Evolutionary conservation across 1,139 yeast species (phyloP), one percentile per base, ranked within the genome.

Genomic region (Saccharomyces pastorianus): DNA sequence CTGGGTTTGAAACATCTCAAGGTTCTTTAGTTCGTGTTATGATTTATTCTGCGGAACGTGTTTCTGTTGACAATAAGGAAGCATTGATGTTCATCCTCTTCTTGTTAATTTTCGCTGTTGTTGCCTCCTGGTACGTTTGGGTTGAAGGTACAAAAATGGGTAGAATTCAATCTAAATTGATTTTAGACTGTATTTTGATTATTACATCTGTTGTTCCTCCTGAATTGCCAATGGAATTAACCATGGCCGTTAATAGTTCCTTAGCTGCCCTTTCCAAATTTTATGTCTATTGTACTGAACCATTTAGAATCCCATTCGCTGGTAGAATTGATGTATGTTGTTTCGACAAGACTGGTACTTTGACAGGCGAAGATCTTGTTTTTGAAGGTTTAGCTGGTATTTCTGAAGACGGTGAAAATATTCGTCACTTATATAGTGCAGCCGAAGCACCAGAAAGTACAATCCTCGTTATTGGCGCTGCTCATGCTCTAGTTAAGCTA

Each of bases 111-210:
- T 93, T 93, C 67, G 99, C 99, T 58, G 80, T 95, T 69, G 89
- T 90, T 65, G 99, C 99, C 44, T 85, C 96, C 38, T 88, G 96
- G 90, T 95, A 93, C 69, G 99, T 93, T 53, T 93, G 99, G 99
- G 86, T 86, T 57, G 96, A 93, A 74, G 99, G 99, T 73, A 86
- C 96, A 44, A 84, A 80, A 71, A 85, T 88, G 88, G 98, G 96
- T 64, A 86, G 99, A 75, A 82, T 88, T 64, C 96, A 93, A 72
- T 88, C 96, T 54, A 93, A 93, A 74, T 81, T 93, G 69, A 85
- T 93, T 62, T 80, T 93, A 69, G 98, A 93, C 73, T 95, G 99
- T 84, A 87, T 93, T 61, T 82, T 93, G 68, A 95, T 93, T 64
- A 81, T 93, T 63, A 93, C 99, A 23, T 91, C 98, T 50, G 99